Conservation (phyloP, 768 basidiomycete species). For the Chalciporus piperatus region DNA sequence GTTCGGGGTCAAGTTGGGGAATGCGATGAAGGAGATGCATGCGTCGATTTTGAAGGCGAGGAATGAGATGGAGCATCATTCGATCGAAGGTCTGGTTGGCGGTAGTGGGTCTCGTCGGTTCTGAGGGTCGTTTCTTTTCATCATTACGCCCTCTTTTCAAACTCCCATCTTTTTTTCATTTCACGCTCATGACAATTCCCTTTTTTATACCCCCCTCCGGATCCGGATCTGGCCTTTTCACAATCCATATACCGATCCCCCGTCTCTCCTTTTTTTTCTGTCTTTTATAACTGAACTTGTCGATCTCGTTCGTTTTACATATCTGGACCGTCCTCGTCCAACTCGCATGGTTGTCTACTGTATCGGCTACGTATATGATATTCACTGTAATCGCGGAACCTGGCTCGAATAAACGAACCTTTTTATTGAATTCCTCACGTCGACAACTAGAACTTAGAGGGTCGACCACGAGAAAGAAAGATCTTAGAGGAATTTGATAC, state of each 20-base stretch:
- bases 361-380: constrained; percentile 29
- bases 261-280: constrained; percentile 1
- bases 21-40: constrained; percentile 98
- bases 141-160: too few relatives aligned
- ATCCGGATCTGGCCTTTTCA: constrained; percentile 18
- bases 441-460: too few relatives aligned
- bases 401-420: neutral
- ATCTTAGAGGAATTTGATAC: too few relatives aligned
- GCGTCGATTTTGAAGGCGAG: constrained; percentile 88
- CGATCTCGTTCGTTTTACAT: constrained; percentile 4
- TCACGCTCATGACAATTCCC: too few relatives aligned
- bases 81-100: constrained; percentile 88
- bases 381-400: constrained; percentile 23
- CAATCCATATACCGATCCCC: too few relatives aligned
- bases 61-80: constrained; percentile 94
- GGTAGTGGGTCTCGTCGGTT: constrained; percentile 52
- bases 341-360: constrained; percentile 18
- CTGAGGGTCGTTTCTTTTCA: constrained; percentile 33
- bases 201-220: too few relatives aligned
- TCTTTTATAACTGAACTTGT: too few relatives aligned
- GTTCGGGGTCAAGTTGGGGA: constrained; percentile 91
- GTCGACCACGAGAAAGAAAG: too few relatives aligned
- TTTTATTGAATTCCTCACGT: too few relatives aligned
- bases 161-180: too few relatives aligned
- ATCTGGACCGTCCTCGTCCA: constrained; percentile 2